A percentile compares a stretch with the other conserved stretches of the same genome.
These are phyloP conservation scores for Fusarium zealandicum DNA, from an alignment of 2,329 filamentous ascomycete genomes.

Conservation along the genomic window DNA sequence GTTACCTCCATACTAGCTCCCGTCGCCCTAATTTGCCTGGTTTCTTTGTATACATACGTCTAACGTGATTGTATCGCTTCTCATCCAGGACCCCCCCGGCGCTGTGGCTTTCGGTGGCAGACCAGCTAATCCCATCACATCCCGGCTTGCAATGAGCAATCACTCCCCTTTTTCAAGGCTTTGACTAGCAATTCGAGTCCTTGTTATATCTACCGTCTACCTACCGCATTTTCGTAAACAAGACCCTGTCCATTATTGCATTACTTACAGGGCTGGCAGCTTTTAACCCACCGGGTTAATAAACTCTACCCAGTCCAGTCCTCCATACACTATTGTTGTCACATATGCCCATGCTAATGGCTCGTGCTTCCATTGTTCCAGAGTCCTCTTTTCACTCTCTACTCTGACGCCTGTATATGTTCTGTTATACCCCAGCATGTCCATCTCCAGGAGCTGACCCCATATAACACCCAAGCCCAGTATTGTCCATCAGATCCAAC, in stretches of 20 bases:
- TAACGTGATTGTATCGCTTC: slow-evolving; percentile 26
- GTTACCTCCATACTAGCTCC: slow-evolving; percentile 15
- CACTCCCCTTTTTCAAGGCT: slow-evolving; percentile 16
- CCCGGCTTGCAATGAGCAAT: slow-evolving; percentile 12
- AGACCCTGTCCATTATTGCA: neutral
- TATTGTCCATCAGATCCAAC: slow-evolving; percentile 17
- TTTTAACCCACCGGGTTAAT: too few relatives aligned
- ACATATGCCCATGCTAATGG: slow-evolving; percentile 12
- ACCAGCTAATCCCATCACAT: slow-evolving; percentile 11
- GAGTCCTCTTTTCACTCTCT: slow-evolving; percentile 13
- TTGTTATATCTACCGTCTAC: slow-evolving; percentile 5
- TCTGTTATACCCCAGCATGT: slow-evolving; percentile 20
- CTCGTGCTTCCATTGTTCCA: slow-evolving; percentile 17
- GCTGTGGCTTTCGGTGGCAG: slow-evolving; percentile 26
- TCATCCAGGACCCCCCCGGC: slow-evolving; percentile 15
- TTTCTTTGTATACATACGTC: slow-evolving; percentile 21
- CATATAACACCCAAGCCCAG: slow-evolving; percentile 9
- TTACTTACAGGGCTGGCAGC: neutral
- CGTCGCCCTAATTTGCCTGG: slow-evolving; percentile 6
- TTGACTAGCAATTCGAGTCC: slow-evolving; percentile 7
- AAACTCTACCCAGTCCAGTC: too few relatives aligned
- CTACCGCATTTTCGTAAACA: slow-evolving; percentile 3
- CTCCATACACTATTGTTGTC: too few relatives aligned
- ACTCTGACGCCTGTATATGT: slow-evolving; percentile 23
- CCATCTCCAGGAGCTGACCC: slow-evolving; percentile 5